phyloP scores from a whole-genome alignment of 2,329 filamentous ascomycete genomes.

The Graphium sp. region DNA sequence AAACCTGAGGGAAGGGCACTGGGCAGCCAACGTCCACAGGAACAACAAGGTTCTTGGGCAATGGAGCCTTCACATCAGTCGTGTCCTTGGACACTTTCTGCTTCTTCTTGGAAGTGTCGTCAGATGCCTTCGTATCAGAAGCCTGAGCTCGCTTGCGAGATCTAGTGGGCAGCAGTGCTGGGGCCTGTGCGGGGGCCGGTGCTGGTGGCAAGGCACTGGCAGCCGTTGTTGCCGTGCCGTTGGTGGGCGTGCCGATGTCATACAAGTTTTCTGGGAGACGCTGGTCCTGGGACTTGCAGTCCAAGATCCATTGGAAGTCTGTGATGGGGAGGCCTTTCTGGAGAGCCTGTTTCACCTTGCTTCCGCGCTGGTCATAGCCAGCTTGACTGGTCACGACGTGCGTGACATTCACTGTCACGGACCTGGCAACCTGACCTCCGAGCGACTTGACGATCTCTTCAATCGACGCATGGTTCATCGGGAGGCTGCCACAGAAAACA shows the following conservation, averaged over 20 bases:
- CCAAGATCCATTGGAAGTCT: conserved; percentile 41
- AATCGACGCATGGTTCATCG: conserved; percentile 30
- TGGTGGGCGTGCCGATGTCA: conserved; percentile 4
- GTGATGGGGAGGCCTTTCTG: conserved; percentile 35
- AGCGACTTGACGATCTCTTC: conserved; percentile 26
- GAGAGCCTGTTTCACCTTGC: conserved; percentile 32
- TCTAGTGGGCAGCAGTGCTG: conserved; percentile 7
- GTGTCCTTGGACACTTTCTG: conserved; percentile 13
- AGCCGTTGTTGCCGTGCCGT: conserved; percentile 9
- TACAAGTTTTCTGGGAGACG: conserved; percentile 11
- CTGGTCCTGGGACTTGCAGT: conserved; percentile 22
- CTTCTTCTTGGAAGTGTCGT: conserved; percentile 8
- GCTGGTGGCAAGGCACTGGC: conserved; percentile 6
- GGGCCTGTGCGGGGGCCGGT: conserved; percentile 9
- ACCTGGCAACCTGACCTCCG: conserved; percentile 28
- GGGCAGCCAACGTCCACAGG: conserved; percentile 30
- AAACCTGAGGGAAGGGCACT: conserved; percentile 30
- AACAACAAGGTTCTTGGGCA: conserved; percentile 24
- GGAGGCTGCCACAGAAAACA: conserved; percentile 43
- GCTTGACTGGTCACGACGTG: conserved; percentile 38
- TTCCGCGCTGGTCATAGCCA: conserved; percentile 29
- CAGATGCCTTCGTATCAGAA: conserved; percentile 8
- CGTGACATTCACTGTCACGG: conserved; percentile 31
- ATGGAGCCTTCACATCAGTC: conserved; percentile 15
- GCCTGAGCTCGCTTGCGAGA: conserved; percentile 21